Conservation (phyloP, 1,284 basidiomycete species). For the Inonotus obliquus region DNA sequence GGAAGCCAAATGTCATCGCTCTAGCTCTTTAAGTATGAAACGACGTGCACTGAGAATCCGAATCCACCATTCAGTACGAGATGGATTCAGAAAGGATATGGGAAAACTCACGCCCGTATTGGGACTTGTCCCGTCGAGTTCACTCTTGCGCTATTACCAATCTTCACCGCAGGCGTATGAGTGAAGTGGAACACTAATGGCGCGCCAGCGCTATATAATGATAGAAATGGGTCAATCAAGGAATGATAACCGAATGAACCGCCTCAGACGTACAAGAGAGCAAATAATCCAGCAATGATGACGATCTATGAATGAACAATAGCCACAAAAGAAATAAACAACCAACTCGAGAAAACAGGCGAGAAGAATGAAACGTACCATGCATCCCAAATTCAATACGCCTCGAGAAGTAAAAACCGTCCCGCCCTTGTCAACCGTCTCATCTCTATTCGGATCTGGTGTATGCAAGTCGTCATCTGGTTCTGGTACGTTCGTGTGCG, state of each 20-base stretch:
- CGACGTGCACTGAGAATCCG: neutral
- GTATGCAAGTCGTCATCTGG: constrained; percentile 31
- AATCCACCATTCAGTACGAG: neutral
- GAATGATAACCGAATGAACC: neutral
- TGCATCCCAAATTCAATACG: constrained; percentile 38
- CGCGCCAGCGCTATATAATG: constrained; percentile 33
- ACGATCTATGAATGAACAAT: neutral
- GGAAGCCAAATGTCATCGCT: no score
- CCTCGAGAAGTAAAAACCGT: constrained; percentile 34
- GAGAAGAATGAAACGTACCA: constrained; percentile 29
- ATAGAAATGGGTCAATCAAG: neutral
- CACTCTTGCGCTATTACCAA: constrained; percentile 41
- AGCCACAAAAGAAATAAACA: neutral
- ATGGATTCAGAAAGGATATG: neutral
- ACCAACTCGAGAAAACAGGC: neutral
- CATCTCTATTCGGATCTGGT: constrained; percentile 25
- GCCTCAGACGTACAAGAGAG: neutral
- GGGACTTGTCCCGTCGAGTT: constrained; percentile 39
- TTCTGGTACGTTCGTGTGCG: constrained; percentile 15
- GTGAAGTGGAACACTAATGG: constrained; percentile 41
- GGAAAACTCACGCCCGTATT: neutral
- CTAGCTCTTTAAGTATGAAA: neutral
- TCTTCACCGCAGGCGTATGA: constrained; percentile 19
- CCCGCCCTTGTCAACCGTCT: constrained; percentile 26
- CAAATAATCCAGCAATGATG: neutral